Conservation (phyloP, 768 basidiomycete species). For the button mushroom (Agaricus bisporus) region DNA sequence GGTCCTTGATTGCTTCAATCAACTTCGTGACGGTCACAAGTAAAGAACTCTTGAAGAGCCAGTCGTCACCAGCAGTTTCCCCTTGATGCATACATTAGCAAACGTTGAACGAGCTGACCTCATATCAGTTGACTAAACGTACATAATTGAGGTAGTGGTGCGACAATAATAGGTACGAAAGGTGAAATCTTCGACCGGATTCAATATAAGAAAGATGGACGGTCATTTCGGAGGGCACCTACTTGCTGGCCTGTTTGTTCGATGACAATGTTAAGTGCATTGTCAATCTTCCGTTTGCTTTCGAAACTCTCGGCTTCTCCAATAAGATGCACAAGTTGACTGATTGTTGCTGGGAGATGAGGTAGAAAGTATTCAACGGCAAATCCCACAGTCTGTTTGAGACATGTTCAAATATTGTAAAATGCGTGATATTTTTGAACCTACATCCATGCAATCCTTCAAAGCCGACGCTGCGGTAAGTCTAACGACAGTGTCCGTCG, state of each 20-base stretch:
- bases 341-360: conserved; percentile 52
- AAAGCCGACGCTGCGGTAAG: conserved; percentile 79
- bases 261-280: conserved; percentile 64
- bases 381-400: conserved; percentile 55
- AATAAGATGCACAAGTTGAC: conserved; percentile 64
- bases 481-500: conserved; percentile 81
- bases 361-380: conserved; percentile 60
- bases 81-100: conserved; percentile 35
- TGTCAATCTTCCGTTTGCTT: conserved; percentile 68
- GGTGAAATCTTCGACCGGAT: conserved; percentile 53
- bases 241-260: conserved; percentile 43
- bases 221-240: conserved; percentile 8
- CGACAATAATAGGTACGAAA: conserved; percentile 51
- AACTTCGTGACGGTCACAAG: conserved; percentile 67
- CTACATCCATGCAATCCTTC: conserved; percentile 79
- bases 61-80: conserved; percentile 61
- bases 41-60: conserved; percentile 65
- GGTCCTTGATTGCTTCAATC: conserved; percentile 62
- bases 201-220: not conserved
- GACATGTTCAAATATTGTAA: conserved; percentile 9
- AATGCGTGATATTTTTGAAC: conserved; percentile 20
- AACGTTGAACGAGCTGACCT: not conserved
- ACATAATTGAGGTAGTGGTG: conserved; percentile 72
- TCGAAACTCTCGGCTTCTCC: conserved; percentile 72
- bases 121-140: conserved; percentile 17